These are phyloP conservation scores for Dendrobium officinale DNA, from an alignment of 106 monocot species.

Conservation along the genomic window DNA sequence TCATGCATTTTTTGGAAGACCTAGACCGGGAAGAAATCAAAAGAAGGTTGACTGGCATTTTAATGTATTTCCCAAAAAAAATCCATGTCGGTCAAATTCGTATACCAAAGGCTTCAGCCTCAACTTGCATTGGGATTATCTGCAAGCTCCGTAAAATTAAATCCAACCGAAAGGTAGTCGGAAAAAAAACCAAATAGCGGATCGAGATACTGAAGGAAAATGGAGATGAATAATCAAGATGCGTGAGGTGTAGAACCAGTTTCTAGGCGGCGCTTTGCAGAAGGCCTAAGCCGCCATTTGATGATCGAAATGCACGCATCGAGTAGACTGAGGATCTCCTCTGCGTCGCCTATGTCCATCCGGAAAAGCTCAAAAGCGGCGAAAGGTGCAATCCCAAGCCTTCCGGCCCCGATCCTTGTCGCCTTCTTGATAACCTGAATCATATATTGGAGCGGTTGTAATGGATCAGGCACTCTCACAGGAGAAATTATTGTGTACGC, in stretches of 20 bases:
- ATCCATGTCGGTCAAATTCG: neutral
- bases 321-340: constrained; percentile 30
- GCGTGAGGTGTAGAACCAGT: constrained; percentile 26
- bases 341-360: constrained; percentile 28
- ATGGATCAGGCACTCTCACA: too few species aligned
- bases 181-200: neutral
- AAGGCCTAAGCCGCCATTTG: constrained; percentile 45
- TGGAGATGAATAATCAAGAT: neutral
- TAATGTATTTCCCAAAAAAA: neutral
- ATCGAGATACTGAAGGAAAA: neutral
- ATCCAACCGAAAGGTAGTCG: neutral
- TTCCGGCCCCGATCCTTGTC: too few species aligned
- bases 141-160: neutral
- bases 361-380: neutral
- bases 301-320: constrained; percentile 27
- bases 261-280: constrained; percentile 40
- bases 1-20: neutral
- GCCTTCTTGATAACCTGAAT: too few species aligned
- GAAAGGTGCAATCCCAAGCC: neutral
- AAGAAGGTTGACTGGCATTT: neutral
- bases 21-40: neutral
- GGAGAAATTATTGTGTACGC: too few species aligned
- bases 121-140: too few species aligned
- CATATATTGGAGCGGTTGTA: too few species aligned
- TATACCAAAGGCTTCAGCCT: neutral